Base-by-base conservation (phyloP, 2,329 filamentous ascomycete species). In the Aspergillus ochraceus region DNA sequence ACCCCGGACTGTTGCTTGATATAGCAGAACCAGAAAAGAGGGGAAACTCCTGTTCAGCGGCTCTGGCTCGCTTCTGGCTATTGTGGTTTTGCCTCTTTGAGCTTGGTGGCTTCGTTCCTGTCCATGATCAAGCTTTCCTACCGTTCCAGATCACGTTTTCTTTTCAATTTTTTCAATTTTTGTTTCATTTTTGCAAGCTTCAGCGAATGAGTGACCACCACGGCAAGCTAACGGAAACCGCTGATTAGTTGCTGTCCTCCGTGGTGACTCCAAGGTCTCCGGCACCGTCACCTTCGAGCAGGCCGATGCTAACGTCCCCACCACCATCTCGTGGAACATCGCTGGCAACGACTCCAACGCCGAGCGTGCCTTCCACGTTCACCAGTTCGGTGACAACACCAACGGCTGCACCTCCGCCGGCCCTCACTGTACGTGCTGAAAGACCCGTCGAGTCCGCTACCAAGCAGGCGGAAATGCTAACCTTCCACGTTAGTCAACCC, bases 331-430 rank as follows among this genome's bases (percentile, higher is more conserved):
- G 76, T 99, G 91, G 89, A 87, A 97, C 81, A 92, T 99, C 81
- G 85, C 86, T 64, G 94, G 95, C 81, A 85, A 97, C 82, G 93
- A 98, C 77, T 75, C 94, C 81, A 97, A 96, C 79, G 93, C 95
- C 76, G 87, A 96, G 88, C 94, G 95, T 81, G 95, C 92, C 80
- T 92, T 98, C 86, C 95, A 99, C 86, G 89, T 99, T 76, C 95
- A 99, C 85, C 91, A 95, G 80, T 99, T 97, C 76, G 95, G 95
- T 79, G 95, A 98, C 87, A 98, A 98, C 87, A 98, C 95, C 86
- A 99, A 99, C 83, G 95, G 95, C 80, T 99, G 95, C 90, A 98
- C 94, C 68, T 96, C 91, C 69, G 95, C 95, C 69, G 95, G 95
- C 57, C 94, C 95, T 80, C 95, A 99, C 85, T 99, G 92, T 96